phyloP scores from a whole-genome alignment of 169 alveolate species.

The Plasmodium vivax region DNA sequence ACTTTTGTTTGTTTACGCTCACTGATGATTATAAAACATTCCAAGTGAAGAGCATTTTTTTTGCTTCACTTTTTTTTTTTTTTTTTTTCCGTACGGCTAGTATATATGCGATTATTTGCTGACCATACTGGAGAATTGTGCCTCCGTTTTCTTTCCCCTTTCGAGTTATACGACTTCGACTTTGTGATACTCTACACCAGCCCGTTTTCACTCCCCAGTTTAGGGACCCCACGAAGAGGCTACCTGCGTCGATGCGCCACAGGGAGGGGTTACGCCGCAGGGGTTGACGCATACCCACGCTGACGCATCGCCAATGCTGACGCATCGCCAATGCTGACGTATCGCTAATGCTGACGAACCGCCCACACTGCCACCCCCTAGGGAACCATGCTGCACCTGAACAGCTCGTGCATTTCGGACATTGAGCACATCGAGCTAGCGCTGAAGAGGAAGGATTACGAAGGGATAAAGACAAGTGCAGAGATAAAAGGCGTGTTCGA shows the following conservation, averaged over 20 bases:
- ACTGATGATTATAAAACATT: neutral
- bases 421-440: constrained; percentile 42
- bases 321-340: too few relatives aligned
- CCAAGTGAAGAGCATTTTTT: neutral
- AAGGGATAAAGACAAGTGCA: constrained; percentile 55
- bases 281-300: neutral
- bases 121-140: neutral
- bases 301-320: neutral
- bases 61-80: neutral
- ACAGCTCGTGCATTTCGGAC: constrained; percentile 40
- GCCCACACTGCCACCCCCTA: neutral
- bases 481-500: constrained; percentile 42
- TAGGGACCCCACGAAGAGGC: neutral
- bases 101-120: neutral
- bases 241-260: neutral
- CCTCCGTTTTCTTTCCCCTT: neutral
- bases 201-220: neutral
- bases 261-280: too few relatives aligned
- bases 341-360: too few relatives aligned
- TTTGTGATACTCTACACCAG: neutral
- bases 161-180: neutral
- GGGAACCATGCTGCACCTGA: constrained; percentile 61
- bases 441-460: constrained; percentile 45
- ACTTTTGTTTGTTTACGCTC: neutral
- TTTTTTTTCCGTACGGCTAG: neutral